Conservation (phyloP, 164 flowering plant species). For the Kalanchoe fedtschenkoi region DNA sequence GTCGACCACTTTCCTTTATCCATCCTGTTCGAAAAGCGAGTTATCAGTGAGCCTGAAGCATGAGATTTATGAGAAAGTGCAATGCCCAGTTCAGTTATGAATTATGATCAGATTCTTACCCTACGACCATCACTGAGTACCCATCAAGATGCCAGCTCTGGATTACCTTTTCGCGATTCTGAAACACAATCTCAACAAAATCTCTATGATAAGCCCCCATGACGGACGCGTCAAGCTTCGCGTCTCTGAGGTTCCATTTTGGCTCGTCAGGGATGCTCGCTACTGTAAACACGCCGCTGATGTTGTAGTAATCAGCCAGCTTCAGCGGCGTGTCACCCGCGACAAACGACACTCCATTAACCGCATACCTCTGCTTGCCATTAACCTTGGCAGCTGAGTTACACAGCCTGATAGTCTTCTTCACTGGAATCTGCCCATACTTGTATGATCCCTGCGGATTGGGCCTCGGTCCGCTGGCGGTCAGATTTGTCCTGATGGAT, state of each 20-base stretch:
- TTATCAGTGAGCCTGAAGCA: no score
- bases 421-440: conserved; percentile 43
- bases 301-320: conserved; percentile 58
- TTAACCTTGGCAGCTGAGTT: conserved; percentile 51
- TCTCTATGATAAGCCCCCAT: conserved; percentile 37
- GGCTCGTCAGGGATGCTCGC: conserved; percentile 47
- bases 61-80: no score
- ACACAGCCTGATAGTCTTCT: conserved; percentile 37
- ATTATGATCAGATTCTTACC: no score
- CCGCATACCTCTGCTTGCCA: conserved; percentile 60
- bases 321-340: conserved; percentile 52
- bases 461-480: conserved; percentile 69
- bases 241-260: conserved; percentile 15
- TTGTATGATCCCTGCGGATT: conserved; percentile 76
- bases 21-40: no score
- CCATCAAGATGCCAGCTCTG: conserved; percentile 75
- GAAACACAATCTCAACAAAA: conserved; percentile 54
- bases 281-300: conserved; percentile 43
- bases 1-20: conserved; percentile 68
- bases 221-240: conserved; percentile 41
- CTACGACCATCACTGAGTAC: conserved; percentile 55
- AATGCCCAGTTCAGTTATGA: no score
- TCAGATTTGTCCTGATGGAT: conserved; percentile 56
- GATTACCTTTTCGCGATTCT: conserved; percentile 51
- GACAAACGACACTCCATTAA: conserved; percentile 50